A percentile compares a stretch with the other conserved stretches of the same genome.
phyloP scores from a whole-genome alignment of 2,329 filamentous ascomycete genomes.

The Cercospora berteroae region DNA sequence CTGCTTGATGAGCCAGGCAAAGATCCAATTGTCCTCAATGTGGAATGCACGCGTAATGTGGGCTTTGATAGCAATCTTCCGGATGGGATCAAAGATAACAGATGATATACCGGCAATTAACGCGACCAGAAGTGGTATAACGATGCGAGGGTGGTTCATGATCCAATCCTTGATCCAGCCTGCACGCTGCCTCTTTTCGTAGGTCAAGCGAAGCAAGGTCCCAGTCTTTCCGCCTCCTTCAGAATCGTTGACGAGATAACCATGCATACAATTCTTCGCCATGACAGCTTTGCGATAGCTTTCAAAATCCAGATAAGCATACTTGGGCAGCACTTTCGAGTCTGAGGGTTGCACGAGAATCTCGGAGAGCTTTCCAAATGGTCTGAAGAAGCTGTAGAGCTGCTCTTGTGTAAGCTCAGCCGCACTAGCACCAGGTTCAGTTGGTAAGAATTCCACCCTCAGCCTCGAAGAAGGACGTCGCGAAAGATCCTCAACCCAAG shows the following conservation, averaged over 20 bases:
- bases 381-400: conserved; percentile 81
- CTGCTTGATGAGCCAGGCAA: conserved; percentile 77
- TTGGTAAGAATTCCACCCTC: conserved; percentile 80
- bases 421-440: conserved; percentile 65
- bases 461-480: conserved; percentile 74
- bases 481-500: conserved; percentile 92
- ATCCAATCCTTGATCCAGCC: conserved; percentile 87
- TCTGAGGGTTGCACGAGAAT: conserved; percentile 80
- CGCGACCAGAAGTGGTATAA: conserved; percentile 78
- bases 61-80: conserved; percentile 86
- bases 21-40: conserved; percentile 68
- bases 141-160: conserved; percentile 78
- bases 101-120: conserved; percentile 80
- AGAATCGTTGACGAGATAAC: conserved; percentile 66
- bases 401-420: conserved; percentile 82
- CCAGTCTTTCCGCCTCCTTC: conserved; percentile 72
- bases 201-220: conserved; percentile 77
- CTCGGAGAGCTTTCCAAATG: conserved; percentile 85
- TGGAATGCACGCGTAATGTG: conserved; percentile 78
- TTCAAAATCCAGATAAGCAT: conserved; percentile 74
- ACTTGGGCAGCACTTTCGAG: conserved; percentile 79
- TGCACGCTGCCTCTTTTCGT: conserved; percentile 73
- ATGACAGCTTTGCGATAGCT: conserved; percentile 74
- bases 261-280: conserved; percentile 90
- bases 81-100: conserved; percentile 87